Base-by-base conservation (phyloP, 1,139 yeast genomes). In the Saccharomyces pastorianus region DNA sequence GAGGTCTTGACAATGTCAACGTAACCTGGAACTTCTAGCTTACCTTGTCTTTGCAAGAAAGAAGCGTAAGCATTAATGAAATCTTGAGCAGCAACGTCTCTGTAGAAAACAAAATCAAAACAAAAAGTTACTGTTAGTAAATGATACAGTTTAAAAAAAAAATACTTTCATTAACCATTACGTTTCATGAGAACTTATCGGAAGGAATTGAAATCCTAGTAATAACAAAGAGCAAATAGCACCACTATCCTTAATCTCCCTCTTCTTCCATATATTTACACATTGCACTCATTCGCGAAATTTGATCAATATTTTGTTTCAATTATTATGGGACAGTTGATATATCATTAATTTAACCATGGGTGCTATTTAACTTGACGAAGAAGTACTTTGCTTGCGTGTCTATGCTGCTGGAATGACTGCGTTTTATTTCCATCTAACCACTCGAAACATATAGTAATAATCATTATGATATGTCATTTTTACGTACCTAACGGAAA, bases 31-130 rank as follows among this genome's bases (percentile, higher is more conserved):
- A 93, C 95, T 78, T 91, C 98, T 76, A 93, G 87, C 82, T 90
- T 90, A 86, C 98, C 99, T 84, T 95, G 99, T 81, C 98, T 91
- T 84, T 93, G 98, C 81, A 93, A 88, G 88, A 93, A 93, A 76
- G 88, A 88, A 74, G 99, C 98, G 84, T 93, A 93, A 80, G 98
- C 96, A 84, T 89, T 90, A 80, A 93, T 93, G 84, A 93, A 93
- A 70, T 88, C 95, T 86, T 93, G 98, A 79, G 99, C 98, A 82
- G 98, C 96, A 80, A 93, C 98, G 97, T 93, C 99, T 85, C 95
- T 86, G 75, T 68, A 61, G 51, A 32, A 49, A 50, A 67, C 77
- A 38, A 20, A 38, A 38, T 38, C 20, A 38, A 38, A 51, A 48
- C 46, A 41, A 76, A 78, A 74, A 70, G 55, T 50, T 25, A 29